Evolutionary conservation across 2,329 filamentous ascomycete species (phyloP).

Genomic region (Alternaria conjuncta): DNA sequence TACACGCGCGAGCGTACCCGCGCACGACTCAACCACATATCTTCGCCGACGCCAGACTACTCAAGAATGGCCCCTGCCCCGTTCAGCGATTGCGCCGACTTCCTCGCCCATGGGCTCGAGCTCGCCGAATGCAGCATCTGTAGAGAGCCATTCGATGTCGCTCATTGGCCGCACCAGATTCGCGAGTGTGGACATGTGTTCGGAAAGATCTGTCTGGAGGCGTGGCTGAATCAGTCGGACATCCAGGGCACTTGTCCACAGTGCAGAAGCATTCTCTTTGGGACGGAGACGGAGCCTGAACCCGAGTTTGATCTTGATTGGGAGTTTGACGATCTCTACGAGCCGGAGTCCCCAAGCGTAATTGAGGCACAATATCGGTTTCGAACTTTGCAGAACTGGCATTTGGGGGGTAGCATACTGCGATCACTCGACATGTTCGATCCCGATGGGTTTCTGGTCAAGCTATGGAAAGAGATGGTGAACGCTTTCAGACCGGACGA

Average conservation of each 20-base stretch:
- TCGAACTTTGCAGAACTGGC: no score
- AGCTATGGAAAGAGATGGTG: not conserved
- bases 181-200: not conserved
- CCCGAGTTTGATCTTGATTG: no score
- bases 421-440: no score
- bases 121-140: not conserved
- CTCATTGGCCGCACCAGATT: not conserved
- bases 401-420: no score
- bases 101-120: not conserved
- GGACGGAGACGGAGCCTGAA: fast-evolving
- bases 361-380: no score
- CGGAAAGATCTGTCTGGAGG: not conserved
- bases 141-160: not conserved
- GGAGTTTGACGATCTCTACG: no score
- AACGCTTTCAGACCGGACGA: not conserved
- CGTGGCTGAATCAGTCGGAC: not conserved
- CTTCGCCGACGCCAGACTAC: not conserved
- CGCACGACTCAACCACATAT: not conserved
- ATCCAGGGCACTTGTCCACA: not conserved
- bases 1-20: not conserved
- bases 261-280: not conserved
- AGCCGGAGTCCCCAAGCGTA: no score
- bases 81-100: not conserved
- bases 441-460: no score
- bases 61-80: fast-evolving